Evolutionary conservation across 305 asterid species (phyloP), one percentile per base, ranked within the genome.

Genomic region (Plantago lanceolata): DNA sequence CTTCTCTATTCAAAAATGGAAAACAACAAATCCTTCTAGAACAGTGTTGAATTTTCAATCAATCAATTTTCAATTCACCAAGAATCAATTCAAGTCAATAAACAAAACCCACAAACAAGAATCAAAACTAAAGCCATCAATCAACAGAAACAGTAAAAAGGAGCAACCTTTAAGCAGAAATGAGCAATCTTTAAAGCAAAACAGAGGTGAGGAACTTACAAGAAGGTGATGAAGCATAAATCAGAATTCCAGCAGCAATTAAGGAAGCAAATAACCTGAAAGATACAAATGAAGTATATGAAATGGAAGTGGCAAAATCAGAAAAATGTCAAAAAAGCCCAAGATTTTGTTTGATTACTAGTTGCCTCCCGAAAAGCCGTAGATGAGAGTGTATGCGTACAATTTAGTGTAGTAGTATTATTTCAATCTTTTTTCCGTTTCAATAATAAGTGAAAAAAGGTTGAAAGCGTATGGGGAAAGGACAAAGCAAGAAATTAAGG

Each of bases 181-280:
- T 69, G 56, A 57, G 48, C 28, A 63, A 68, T 58, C 76, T 73
- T 77, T 67, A 53, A 59, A 57, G 53, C 12, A 58, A 45, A 57
- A 60, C 17, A 67, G 20, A 66, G 59, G 56, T 48, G 69, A 71
- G 69, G 75, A 59, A 81, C 86, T 81, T 77, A 81, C 84, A 60
- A 29, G 59, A 29, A 71, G 57, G 44, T 26, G 76, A 76, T 37
- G 76, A 70, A 48, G 61, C 49, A 64, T n/a, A 44, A 66, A 66
- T 45, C 49, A 60, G 59, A 31, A 45, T 40, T 24, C 18, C 48
- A 70, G 33, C 63, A 51, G 57, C 56, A 24, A 60, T 1, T 3
- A 24, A 3, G 2, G 3, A 3, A 24, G 28, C 28, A 40, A 8
- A 65, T 68, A 20, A 66, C 57, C 62, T 57, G 28, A 53, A 70